Base-by-base conservation (phyloP, 306 rosid genomes). In the Quercus aquifolioides region DNA sequence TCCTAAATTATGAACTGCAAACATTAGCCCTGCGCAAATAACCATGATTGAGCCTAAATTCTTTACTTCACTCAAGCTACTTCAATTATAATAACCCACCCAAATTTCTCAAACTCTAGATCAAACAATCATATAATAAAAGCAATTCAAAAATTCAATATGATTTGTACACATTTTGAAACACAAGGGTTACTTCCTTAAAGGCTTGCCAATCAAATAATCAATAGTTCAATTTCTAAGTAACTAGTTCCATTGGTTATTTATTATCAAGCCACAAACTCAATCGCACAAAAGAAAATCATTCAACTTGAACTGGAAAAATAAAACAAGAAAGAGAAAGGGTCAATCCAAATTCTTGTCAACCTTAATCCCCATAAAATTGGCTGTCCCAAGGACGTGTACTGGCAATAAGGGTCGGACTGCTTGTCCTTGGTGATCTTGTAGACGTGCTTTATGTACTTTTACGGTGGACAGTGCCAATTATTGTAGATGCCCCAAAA, bases 381-480 rank as follows among this genome's bases (percentile, higher is more conserved):
- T 49, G 17, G 10, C 83, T 90, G 0, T 33, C 89, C 95, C 17
- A 94, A 83, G 3, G 97, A 77, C 96, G 86, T 89, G 76, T 86
- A 89, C 79, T 87, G 87, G 80, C 92, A 88, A 69, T 56, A 91
- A 3, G 91, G 97, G 55, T 95, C 97, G 0, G 91, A 85, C 12
- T 91, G 99, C 82, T 95, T 95, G 64, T 82, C 82, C 88, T 89
- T 91, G 0, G 98, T 96, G 63, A 95, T 92, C 88, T 95, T 97
- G 28, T 86, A 91, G 71, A 91, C 81, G 88, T 95, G 99, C 81
- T 78, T 88, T 30, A 87, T 71, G 11, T 41, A 11, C 46, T 13
- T 92, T 85, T 5, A 92, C 82, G 12, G 88, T 73, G 33, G 97
- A 79, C 46, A 41, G 3, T 41, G 46, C 46, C 46, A 41, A 41